Percentiles rank a stretch among this genome's conserved stretches.
phyloP scores from a whole-genome alignment of 176 grass and related monocot genomes.

The Bonia amplexicaulis region DNA sequence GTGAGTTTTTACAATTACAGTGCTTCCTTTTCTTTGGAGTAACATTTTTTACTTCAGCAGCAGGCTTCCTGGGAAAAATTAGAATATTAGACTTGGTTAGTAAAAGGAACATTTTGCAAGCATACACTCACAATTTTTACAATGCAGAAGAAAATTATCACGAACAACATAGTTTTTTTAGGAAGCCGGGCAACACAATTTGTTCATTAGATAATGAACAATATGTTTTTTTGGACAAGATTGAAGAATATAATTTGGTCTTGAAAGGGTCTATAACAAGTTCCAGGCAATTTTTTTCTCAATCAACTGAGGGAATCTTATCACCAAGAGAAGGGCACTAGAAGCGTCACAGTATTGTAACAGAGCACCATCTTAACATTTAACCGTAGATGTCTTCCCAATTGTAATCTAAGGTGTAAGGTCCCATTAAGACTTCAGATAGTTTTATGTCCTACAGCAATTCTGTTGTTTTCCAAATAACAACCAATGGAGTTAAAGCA shows the following conservation, averaged over 20 bases:
- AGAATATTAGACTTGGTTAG: constrained; percentile 15
- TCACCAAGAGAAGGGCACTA: not conserved
- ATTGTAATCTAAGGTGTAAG: not conserved
- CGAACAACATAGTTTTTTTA: not conserved
- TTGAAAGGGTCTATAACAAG: constrained; percentile 4
- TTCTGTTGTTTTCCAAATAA: not conserved
- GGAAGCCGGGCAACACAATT: not conserved
- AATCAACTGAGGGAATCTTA: not conserved
- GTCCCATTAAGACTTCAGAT: not conserved
- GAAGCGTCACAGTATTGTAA: not conserved
- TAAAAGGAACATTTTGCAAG: not conserved
- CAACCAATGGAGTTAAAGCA: not conserved
- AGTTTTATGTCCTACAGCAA: not conserved
- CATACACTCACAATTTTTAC: not conserved
- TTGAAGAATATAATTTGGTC: not conserved
- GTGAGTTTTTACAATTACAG: constrained; percentile 71
- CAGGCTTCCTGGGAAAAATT: constrained; percentile 36
- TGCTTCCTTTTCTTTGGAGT: constrained; percentile 60
- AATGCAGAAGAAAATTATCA: constrained; percentile 9
- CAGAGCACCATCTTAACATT: not conserved
- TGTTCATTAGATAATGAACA: not conserved
- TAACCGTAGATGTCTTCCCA: not conserved
- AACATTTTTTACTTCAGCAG: constrained; percentile 45
- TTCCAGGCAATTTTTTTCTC: not conserved
- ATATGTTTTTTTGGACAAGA: not conserved